Evolutionary conservation across 257 asterid species (phyloP).

Genomic region (Cruciata laevipes): DNA sequence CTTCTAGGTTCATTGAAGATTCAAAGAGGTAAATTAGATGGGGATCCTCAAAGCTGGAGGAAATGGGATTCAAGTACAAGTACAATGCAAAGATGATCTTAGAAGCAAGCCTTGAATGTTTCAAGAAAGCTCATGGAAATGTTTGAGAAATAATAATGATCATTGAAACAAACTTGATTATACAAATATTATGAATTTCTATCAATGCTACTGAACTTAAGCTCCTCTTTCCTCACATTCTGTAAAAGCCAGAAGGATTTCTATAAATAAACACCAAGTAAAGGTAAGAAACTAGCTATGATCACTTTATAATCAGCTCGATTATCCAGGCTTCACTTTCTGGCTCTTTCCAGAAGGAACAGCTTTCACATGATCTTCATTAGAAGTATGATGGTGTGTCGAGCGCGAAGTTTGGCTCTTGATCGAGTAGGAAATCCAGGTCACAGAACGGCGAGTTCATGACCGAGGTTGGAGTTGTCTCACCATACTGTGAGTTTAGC

Average conservation of each 20-base stretch:
- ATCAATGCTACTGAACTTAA: constrained; percentile 6
- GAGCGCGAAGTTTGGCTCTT: constrained; percentile 25
- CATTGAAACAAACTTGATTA: background rate
- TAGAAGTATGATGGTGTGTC: constrained; percentile 27
- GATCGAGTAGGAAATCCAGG: constrained; percentile 33
- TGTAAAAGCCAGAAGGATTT: background rate
- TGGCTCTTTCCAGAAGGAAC: constrained; percentile 4
- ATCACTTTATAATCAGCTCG: background rate
- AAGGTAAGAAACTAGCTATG: constrained; percentile 3
- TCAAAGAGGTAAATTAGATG: constrained; percentile 36
- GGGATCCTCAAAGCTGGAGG: constrained; percentile 45
- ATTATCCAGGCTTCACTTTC: constrained; percentile 7
- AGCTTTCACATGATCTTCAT: background rate
- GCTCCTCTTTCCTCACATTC: background rate
- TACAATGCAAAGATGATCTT: constrained; percentile 25
- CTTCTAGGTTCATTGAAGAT: constrained; percentile 40
- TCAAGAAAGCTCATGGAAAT: constrained; percentile 18
- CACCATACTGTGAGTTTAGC: constrained; percentile 34
- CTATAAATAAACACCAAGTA: background rate
- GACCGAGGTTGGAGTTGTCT: constrained; percentile 42
- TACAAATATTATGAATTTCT: background rate
- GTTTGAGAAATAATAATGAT: background rate
- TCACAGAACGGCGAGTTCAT: constrained; percentile 29
- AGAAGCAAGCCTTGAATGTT: constrained; percentile 29
- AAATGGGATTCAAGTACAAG: constrained; percentile 44